A percentile compares a stretch with the other conserved stretches of the same genome.
These are phyloP conservation scores for Amaranthus palmeri DNA, from an alignment of 148 eudicot species.

Conservation along the genomic window DNA sequence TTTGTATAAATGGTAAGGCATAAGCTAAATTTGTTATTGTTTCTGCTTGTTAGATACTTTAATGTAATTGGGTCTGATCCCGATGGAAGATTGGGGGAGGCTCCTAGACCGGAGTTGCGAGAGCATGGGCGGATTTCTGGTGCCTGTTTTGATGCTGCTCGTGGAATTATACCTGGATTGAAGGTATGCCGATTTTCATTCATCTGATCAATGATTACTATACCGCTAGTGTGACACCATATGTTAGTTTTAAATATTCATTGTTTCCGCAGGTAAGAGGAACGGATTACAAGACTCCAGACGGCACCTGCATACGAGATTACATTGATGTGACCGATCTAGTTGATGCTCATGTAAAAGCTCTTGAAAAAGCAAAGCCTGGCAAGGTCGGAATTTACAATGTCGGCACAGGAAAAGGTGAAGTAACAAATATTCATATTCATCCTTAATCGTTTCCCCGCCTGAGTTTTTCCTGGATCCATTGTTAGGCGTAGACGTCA, in stretches of 20 bases:
- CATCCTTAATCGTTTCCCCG: no score
- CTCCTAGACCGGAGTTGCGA: constrained; percentile 91
- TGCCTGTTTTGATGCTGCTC: constrained; percentile 99
- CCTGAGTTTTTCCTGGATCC: not conserved
- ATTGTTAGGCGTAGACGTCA: not conserved
- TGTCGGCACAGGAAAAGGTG: constrained; percentile 96
- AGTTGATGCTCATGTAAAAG: constrained; percentile 97
- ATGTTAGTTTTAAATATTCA: not conserved
- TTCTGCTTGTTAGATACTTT: constrained; percentile 55
- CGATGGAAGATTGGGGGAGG: constrained; percentile 92
- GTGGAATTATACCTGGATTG: constrained; percentile 70
- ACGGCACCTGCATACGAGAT: constrained; percentile 87
- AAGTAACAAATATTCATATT: not conserved
- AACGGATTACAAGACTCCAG: constrained; percentile 76
- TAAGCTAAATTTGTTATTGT: not conserved
- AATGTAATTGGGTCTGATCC: constrained; percentile 98
- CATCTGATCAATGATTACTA: not conserved
- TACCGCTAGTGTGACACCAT: not conserved
- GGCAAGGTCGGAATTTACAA: constrained; percentile 88
- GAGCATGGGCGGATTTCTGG: constrained; percentile 95
- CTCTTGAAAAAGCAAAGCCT: constrained; percentile 74
- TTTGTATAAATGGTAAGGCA: no score
- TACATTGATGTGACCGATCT: constrained; percentile 95
- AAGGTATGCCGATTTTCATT: constrained; percentile 41
- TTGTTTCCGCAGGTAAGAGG: constrained; percentile 60